phyloP scores from a whole-genome alignment of 148 eudicot species.

The Nyssa sinensis region DNA sequence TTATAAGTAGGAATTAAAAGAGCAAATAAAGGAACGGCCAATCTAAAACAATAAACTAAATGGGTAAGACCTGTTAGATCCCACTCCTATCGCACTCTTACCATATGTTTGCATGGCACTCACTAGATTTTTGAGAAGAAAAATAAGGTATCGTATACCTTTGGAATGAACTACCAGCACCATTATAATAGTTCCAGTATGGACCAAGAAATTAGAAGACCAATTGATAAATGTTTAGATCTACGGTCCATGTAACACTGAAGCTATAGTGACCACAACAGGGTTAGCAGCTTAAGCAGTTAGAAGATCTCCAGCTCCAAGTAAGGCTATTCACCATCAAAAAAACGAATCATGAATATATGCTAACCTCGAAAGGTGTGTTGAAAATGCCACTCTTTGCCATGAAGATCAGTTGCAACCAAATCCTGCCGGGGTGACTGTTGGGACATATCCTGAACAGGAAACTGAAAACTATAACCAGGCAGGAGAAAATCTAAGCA shows the following conservation, averaged over 20 bases:
- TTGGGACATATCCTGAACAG: conserved; percentile 87
- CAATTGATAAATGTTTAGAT: neutral
- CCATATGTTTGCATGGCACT: no score
- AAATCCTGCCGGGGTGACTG: conserved; percentile 95
- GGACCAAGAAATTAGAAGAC: neutral
- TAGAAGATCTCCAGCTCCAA: neutral
- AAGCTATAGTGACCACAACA: neutral
- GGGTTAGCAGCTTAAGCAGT: neutral
- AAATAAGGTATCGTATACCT: neutral
- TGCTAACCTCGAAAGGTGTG: conserved; percentile 92
- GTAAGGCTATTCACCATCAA: neutral
- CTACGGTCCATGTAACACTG: neutral
- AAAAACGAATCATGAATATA: neutral
- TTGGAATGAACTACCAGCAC: neutral
- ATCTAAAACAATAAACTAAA: no score
- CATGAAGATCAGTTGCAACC: conserved; percentile 83
- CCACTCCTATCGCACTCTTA: neutral
- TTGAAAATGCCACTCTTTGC: conserved; percentile 87
- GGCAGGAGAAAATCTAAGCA: neutral
- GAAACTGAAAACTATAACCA: conserved; percentile 14
- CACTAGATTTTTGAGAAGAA: neutral
- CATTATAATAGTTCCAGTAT: neutral
- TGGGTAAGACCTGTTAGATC: no score
- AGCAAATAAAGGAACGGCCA: no score
- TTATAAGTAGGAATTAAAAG: no score